These are phyloP conservation scores for Phialocephala subalpina DNA, from an alignment of 2,329 filamentous ascomycete genomes.

Conservation along the genomic window DNA sequence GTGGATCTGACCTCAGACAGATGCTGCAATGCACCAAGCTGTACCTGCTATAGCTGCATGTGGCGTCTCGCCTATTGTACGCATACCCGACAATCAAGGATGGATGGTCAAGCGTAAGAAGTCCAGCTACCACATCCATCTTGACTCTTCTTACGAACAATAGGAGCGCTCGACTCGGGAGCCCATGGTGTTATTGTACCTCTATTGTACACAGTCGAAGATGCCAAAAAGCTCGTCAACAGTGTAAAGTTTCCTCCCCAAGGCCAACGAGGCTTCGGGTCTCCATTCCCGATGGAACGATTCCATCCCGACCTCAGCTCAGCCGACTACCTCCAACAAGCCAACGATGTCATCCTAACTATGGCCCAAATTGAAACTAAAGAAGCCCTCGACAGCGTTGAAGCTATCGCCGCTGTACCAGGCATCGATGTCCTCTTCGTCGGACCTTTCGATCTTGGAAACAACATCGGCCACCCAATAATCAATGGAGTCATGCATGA, in stretches of 20 bases:
- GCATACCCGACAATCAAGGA: slow-evolving; percentile 63
- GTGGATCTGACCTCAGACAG: slow-evolving; percentile 38
- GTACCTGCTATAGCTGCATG: slow-evolving; percentile 63
- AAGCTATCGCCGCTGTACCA: slow-evolving; percentile 66
- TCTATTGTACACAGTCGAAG: slow-evolving; percentile 61
- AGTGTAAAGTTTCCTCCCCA: slow-evolving; percentile 64
- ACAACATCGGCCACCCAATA: slow-evolving; percentile 69
- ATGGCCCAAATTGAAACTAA: slow-evolving; percentile 75
- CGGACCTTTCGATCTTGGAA: slow-evolving; percentile 71
- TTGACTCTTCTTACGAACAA: slow-evolving; percentile 43
- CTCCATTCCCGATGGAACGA: slow-evolving; percentile 60
- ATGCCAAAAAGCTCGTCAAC: slow-evolving; percentile 57
- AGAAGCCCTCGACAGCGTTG: slow-evolving; percentile 66
- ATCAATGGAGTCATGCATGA: slow-evolving; percentile 65
- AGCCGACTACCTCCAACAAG: slow-evolving; percentile 63
- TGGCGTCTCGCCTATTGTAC: slow-evolving; percentile 62
- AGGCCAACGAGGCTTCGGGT: slow-evolving; percentile 63
- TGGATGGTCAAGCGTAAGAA: slow-evolving; percentile 64
- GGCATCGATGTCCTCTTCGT: slow-evolving; percentile 71
- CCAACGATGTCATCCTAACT: slow-evolving; percentile 64
- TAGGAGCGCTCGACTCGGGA: slow-evolving; percentile 63
- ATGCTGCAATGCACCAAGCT: slow-evolving; percentile 64
- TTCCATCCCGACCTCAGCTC: slow-evolving; percentile 57
- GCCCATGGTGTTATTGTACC: slow-evolving; percentile 65
- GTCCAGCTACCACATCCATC: no score